These are phyloP conservation scores for Apiospora arundinis DNA, from an alignment of 2,329 filamentous ascomycete species.

Conservation along the genomic window DNA sequence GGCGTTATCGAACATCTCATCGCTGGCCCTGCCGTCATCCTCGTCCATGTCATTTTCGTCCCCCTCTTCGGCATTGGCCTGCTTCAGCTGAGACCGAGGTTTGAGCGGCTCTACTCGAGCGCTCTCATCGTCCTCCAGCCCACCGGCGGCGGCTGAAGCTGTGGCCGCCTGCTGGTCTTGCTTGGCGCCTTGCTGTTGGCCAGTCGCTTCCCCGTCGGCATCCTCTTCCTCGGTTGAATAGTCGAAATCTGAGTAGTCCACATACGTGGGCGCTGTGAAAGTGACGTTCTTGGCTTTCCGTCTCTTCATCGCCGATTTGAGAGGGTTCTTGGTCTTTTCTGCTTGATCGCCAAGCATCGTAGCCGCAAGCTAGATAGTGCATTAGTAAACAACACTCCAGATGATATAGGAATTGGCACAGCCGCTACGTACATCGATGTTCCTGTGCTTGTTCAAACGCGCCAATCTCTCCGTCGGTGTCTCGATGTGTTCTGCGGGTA, in stretches of 20 bases:
- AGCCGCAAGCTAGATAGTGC: constrained; percentile 58
- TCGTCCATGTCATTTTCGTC: constrained; percentile 44
- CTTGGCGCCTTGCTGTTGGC: constrained; percentile 42
- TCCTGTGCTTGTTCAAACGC: constrained; percentile 94
- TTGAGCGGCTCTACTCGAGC: constrained; percentile 64
- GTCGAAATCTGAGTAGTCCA: constrained; percentile 86
- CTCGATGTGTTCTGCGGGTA: constrained; percentile 97
- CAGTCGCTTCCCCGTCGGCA: constrained; percentile 54
- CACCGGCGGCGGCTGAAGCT: constrained; percentile 35
- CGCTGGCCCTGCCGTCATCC: constrained; percentile 57
- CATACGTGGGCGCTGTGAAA: constrained; percentile 84
- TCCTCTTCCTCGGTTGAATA: constrained; percentile 83
- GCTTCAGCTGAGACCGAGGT: constrained; percentile 49
- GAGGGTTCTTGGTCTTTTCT: constrained; percentile 81
- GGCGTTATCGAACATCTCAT: constrained; percentile 69
- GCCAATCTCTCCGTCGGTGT: constrained; percentile 95
- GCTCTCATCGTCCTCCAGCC: constrained; percentile 53
- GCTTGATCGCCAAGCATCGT: constrained; percentile 68
- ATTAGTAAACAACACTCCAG: constrained; percentile 35
- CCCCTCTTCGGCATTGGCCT: constrained; percentile 43
- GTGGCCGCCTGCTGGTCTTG: constrained; percentile 35
- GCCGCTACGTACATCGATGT: constrained; percentile 81
- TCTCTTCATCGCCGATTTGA: constrained; percentile 83
- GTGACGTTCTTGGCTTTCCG: constrained; percentile 86
- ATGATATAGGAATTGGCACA: neutral